A percentile compares a stretch with the other conserved stretches of the same genome.
Conservation (phyloP, 179 eudicot genomes). For the Patellifolia procumbens region DNA sequence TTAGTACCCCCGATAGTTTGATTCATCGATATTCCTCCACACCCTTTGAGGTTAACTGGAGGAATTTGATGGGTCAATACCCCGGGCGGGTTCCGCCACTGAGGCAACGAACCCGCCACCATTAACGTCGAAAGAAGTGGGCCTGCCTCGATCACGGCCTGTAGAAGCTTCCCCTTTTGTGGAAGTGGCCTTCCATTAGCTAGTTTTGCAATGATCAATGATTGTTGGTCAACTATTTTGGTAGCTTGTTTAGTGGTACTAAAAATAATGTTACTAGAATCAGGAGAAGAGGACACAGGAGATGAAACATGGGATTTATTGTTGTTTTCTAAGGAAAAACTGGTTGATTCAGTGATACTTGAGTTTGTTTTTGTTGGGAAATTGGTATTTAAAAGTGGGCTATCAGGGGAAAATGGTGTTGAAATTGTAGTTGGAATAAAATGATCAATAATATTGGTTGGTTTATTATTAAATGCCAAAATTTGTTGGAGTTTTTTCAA, state of each 20-base stretch:
- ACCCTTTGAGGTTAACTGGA: slow-evolving; percentile 43
- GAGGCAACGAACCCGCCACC: slow-evolving; percentile 75
- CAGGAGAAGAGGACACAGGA: slow-evolving; percentile 30
- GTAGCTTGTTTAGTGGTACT: neutral
- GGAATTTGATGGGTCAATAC: slow-evolving; percentile 46
- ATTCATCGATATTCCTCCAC: neutral
- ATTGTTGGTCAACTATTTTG: slow-evolving; percentile 36
- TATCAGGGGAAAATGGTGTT: slow-evolving; percentile 31
- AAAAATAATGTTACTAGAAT: slow-evolving; percentile 14
- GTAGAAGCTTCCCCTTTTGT: slow-evolving; percentile 61
- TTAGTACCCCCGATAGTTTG: neutral
- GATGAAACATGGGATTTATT: slow-evolving; percentile 27
- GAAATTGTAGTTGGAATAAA: slow-evolving; percentile 5
- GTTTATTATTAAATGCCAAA: slow-evolving; percentile 18
- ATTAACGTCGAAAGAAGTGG: slow-evolving; percentile 76
- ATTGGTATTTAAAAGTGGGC: slow-evolving; percentile 20
- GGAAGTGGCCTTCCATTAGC: slow-evolving; percentile 60
- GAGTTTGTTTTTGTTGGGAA: slow-evolving; percentile 21
- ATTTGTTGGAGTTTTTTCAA: slow-evolving; percentile 40
- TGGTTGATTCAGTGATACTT: slow-evolving; percentile 40
- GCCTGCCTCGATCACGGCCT: slow-evolving; percentile 71
- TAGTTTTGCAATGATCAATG: slow-evolving; percentile 48
- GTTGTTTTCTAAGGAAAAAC: slow-evolving; percentile 26
- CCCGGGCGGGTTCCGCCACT: slow-evolving; percentile 81
- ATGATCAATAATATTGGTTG: slow-evolving; percentile 6